Conservation (phyloP, 768 basidiomycete species). For the Arthromyces matolae region DNA sequence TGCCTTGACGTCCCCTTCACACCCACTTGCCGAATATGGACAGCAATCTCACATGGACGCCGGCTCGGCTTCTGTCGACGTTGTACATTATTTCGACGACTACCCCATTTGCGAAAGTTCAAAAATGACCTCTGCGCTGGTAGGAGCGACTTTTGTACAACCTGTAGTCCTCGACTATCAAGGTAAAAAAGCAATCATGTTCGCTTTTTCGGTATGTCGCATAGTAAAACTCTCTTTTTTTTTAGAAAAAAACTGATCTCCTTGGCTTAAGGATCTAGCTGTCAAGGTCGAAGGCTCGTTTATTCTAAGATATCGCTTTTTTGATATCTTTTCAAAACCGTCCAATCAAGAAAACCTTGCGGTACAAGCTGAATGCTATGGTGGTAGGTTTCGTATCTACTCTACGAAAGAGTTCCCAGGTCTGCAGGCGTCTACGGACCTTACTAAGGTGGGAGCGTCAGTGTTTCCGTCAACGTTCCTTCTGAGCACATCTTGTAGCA, state of each 20-base stretch:
- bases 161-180: conserved; percentile 52
- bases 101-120: conserved; percentile 45
- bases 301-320: conserved; percentile 60
- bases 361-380: conserved; percentile 63
- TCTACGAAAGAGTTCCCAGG: conserved; percentile 74
- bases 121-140: conserved; percentile 49
- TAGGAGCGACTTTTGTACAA: conserved; percentile 60
- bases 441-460: conserved; percentile 67
- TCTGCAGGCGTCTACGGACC: conserved; percentile 58
- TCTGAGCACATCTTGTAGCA: conserved; percentile 29
- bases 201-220: conserved; percentile 57
- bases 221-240: neutral
- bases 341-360: conserved; percentile 29
- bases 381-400: conserved; percentile 60
- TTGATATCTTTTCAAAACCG: conserved; percentile 52
- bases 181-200: conserved; percentile 54
- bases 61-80: conserved; percentile 20
- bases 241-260: neutral
- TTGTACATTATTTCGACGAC: conserved; percentile 40
- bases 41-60: conserved; percentile 14
- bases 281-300: conserved; percentile 67
- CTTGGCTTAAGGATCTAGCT: conserved; percentile 55
- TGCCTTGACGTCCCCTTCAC: conserved; percentile 8
- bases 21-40: conserved; percentile 3
- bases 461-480: neutral